phyloP scores from a whole-genome alignment of 805 yeast genomes.

The Spencermartinsiella europaea region DNA sequence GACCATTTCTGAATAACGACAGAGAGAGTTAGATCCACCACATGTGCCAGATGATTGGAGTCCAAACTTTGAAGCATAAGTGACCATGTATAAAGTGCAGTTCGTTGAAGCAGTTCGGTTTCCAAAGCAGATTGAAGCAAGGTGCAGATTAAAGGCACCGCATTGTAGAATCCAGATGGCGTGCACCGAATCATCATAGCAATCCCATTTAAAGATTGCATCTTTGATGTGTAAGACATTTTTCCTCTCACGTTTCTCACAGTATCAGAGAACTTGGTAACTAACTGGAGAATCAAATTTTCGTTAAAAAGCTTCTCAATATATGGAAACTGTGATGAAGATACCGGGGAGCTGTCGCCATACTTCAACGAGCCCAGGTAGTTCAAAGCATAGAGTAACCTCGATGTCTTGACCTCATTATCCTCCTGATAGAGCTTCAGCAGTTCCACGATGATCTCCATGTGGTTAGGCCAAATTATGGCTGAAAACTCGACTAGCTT shows the following conservation, averaged over 20 bases:
- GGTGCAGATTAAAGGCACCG: constrained; percentile 79
- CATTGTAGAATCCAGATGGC: constrained; percentile 53
- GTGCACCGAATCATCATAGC: constrained; percentile 56
- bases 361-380: constrained; percentile 13
- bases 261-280: constrained; percentile 60
- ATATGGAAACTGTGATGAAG: background rate
- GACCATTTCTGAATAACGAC: constrained; percentile 66
- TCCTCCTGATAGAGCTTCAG: constrained; percentile 36
- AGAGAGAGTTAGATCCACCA: constrained; percentile 71
- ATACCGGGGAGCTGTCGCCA: background rate
- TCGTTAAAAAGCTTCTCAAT: constrained; percentile 38
- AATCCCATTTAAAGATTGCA: constrained; percentile 68
- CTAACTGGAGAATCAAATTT: constrained; percentile 63
- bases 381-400: constrained; percentile 12
- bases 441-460: constrained; percentile 30
- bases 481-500: constrained; percentile 28
- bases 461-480: constrained; percentile 26
- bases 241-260: constrained; percentile 69
- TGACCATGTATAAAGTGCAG: constrained; percentile 65
- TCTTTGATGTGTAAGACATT: constrained; percentile 66
- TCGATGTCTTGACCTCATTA: constrained; percentile 8
- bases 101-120: constrained; percentile 50
- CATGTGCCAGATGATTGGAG: constrained; percentile 52
- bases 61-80: constrained; percentile 53
- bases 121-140: constrained; percentile 78